Percentiles rank a stretch among this genome's conserved stretches.
Evolutionary conservation across 73 alveolate genomes (phyloP).

Genomic region (Blepharisma japonicum): DNA sequence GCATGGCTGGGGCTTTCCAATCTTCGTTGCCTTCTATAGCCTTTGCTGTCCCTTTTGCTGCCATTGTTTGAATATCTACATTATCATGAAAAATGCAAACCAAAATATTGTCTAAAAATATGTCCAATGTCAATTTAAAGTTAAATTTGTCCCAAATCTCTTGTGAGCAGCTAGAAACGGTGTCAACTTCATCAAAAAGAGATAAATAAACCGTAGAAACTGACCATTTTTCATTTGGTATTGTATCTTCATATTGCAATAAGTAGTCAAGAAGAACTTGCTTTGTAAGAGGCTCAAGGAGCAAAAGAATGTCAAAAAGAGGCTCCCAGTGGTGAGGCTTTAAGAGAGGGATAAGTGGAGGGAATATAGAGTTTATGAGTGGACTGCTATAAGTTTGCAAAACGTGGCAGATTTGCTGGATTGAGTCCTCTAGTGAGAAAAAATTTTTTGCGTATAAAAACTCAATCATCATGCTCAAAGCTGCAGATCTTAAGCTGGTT

Average conservation of each 20-base stretch:
- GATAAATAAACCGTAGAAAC: slow-evolving; percentile 12
- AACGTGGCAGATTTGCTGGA: not conserved
- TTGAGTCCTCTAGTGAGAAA: not conserved
- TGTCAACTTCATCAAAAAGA: not conserved
- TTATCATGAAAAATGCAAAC: not conserved
- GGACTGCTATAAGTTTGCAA: slow-evolving; percentile 14
- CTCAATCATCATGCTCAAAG: not conserved
- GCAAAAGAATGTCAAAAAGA: not conserved
- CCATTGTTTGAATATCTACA: not conserved
- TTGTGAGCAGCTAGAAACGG: not conserved
- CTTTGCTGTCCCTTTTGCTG: not conserved
- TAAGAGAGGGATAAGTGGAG: not conserved
- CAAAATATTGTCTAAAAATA: not conserved
- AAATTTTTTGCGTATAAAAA: not conserved
- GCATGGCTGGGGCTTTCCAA: not conserved
- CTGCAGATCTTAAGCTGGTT: slow-evolving; percentile 8
- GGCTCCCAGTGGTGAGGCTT: slow-evolving; percentile 18
- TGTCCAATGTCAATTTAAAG: not conserved
- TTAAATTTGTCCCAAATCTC: slow-evolving; percentile 4
- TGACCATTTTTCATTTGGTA: not conserved
- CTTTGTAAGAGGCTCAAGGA: slow-evolving; percentile 8
- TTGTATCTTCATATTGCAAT: not conserved
- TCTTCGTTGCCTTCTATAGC: not conserved
- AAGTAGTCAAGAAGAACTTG: not conserved
- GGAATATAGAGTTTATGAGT: not conserved